Conservation (phyloP, 805 yeast genomes). For the Saccharomycopsis sp. region DNA sequence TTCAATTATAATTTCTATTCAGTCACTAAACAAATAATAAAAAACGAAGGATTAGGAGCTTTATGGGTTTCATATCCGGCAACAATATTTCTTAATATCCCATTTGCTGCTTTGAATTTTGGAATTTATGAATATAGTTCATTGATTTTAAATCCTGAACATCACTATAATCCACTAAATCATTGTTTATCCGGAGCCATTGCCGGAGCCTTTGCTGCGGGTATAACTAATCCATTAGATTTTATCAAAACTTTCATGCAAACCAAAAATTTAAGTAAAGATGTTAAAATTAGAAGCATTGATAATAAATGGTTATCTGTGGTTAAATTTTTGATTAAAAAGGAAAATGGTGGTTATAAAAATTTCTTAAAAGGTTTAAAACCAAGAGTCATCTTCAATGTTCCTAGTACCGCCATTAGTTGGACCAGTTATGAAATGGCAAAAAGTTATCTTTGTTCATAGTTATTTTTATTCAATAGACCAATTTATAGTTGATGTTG, state of each 20-base stretch:
- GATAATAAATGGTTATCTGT: neutral
- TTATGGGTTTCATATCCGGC: conserved; percentile 93
- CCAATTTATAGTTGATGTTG: no score
- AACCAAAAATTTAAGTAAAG: conserved; percentile 30
- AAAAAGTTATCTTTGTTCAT: conserved; percentile 43
- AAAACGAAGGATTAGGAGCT: conserved; percentile 60
- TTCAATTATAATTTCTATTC: neutral
- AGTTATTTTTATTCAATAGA: no score
- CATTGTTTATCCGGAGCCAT: conserved; percentile 91
- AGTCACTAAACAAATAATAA: conserved; percentile 33
- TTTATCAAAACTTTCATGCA: conserved; percentile 88
- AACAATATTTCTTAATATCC: conserved; percentile 82
- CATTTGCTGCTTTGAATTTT: conserved; percentile 90
- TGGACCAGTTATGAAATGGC: conserved; percentile 99
- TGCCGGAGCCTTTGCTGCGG: conserved; percentile 94
- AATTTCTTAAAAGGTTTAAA: conserved; percentile 80
- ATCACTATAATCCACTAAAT: conserved; percentile 73
- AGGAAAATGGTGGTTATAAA: conserved; percentile 32
- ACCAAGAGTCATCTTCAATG: conserved; percentile 86
- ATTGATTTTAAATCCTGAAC: conserved; percentile 67
- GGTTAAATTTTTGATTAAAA: conserved; percentile 5
- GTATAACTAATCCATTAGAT: conserved; percentile 88
- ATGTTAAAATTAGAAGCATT: conserved; percentile 5
- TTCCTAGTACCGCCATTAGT: conserved; percentile 92
- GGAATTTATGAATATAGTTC: conserved; percentile 83